Percentiles rank a stretch among this genome's conserved stretches.
Evolutionary conservation across 148 eudicot genomes (phyloP).

Genomic region (Dianthus caryophyllus): DNA sequence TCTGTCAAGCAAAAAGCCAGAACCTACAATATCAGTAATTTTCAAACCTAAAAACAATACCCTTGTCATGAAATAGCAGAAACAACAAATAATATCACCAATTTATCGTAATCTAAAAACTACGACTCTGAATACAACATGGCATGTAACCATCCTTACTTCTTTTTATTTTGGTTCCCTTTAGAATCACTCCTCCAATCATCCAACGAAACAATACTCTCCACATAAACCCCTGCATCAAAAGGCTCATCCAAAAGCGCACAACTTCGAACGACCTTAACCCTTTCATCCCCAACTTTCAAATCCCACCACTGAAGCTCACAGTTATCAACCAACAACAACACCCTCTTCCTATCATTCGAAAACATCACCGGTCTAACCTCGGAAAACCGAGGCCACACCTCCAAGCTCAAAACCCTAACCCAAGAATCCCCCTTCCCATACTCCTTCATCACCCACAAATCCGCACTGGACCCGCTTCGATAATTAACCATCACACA

Average conservation of each 20-base stretch:
- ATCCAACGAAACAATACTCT: constrained; percentile 17
- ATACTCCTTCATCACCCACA: constrained; percentile 31
- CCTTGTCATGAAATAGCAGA: no score
- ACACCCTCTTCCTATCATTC: constrained; percentile 2
- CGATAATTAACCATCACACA: constrained; percentile 16
- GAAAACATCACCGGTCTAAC: constrained; percentile 15
- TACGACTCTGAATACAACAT: not conserved
- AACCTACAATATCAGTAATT: no score
- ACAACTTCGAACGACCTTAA: constrained; percentile 1
- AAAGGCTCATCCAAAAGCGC: constrained; percentile 3
- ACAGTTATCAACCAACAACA: constrained; percentile 14
- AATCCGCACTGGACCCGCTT: constrained; percentile 10
- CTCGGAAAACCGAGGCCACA: not conserved
- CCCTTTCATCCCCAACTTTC: not conserved
- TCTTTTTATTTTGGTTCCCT: not conserved
- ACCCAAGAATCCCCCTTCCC: constrained; percentile 22
- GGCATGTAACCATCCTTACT: not conserved
- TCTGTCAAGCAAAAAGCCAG: not conserved
- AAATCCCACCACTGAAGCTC: constrained; percentile 14
- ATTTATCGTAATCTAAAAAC: not conserved
- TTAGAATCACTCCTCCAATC: not conserved
- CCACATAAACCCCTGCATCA: constrained; percentile 14
- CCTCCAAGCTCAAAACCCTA: constrained; percentile 5
- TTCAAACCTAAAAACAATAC: no score
- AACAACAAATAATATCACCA: not conserved